Percentiles rank a stretch among this genome's conserved stretches.
Evolutionary conservation across 176 grass and related monocot genomes (phyloP).

Genomic region (Musa itinerans): DNA sequence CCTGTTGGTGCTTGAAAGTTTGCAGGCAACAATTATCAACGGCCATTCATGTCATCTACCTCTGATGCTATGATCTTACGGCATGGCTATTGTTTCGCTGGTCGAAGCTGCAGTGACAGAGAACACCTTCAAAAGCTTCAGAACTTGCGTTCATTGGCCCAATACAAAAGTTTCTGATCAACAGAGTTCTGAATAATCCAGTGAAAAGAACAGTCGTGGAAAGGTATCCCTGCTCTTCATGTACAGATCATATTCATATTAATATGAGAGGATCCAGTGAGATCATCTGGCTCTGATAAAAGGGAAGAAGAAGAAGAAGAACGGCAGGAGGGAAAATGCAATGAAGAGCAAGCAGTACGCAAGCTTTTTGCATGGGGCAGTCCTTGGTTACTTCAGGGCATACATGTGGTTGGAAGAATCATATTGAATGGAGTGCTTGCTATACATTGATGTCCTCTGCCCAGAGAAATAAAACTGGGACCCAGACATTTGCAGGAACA

Average conservation of each 20-base stretch:
- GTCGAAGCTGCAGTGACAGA: conserved; percentile 1
- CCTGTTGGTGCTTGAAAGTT: not conserved
- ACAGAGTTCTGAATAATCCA: not conserved
- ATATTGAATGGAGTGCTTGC: too few relatives aligned
- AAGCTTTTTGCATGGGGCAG: conserved; percentile 12
- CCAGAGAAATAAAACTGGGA: too few relatives aligned
- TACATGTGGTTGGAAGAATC: too few relatives aligned
- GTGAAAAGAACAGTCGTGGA: conserved; percentile 17
- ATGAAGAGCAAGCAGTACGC: conserved; percentile 29
- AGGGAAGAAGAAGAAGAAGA: conserved; percentile 18
- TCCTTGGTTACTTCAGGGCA: too few relatives aligned
- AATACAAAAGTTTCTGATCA: not conserved
- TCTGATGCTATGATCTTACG: not conserved
- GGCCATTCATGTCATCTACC: not conserved
- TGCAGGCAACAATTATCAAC: not conserved
- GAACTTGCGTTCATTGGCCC: not conserved
- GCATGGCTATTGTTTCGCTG: not conserved
- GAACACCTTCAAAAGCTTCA: not conserved
- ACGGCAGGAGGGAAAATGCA: conserved; percentile 25
- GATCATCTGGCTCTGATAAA: conserved; percentile 31
- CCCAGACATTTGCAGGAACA: too few relatives aligned
- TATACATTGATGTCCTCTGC: too few relatives aligned
- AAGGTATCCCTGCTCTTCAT: conserved; percentile 50
- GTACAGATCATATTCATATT: conserved; percentile 34
- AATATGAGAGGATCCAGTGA: conserved; percentile 33